Base-by-base conservation (phyloP, 768 basidiomycete species). In the Hypholoma fasciculare region DNA sequence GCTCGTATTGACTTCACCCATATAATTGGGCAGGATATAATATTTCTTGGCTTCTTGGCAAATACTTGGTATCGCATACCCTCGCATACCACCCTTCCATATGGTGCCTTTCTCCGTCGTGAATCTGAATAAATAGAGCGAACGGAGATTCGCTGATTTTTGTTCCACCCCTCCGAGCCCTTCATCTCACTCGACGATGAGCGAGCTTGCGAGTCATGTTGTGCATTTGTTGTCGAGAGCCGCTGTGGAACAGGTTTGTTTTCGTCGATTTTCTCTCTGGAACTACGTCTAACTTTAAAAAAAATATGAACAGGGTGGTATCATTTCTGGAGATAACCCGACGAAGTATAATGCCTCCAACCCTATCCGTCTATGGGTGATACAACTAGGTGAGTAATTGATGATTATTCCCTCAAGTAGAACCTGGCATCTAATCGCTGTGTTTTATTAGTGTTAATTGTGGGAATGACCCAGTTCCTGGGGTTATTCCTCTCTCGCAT, bases 271-370 rank as follows among this genome's bases (percentile, higher is more conserved):
- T 16, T 49, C 14, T 49, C 23, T 30, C 12, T 49, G n/a, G 4
- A 49, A 27, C 9, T 16, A 9, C 16, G 13, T 16, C 48, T 49
- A 27, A n/a, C n/a, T n/a, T n/a, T n/a, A n/a, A n/a, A n/a, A n/a
- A n/a, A n/a, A n/a, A 49, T n/a, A 19, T 16, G 23, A 14, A n/a
- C 7, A 92, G 90, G 90, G 87, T 14, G 92, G 92, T 54, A 75
- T 96, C 12, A 79, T 96, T 26, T 82, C 82, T 53, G 93, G 92
- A 13, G 74, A 78, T 43, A 87, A 94, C 66, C 94, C 94, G 7
- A 67, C 82, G 0, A 44, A 68, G 0, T 91, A 86, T 72, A 85
- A 88, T 61, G 12, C 75, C 0, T 64, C 68, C 7, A 87, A 96
- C 69, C 94, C 94, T 16, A 72, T 94, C 64, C 76, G 78, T 43